Evolutionary conservation across 2,329 filamentous ascomycete species (phyloP).

Genomic region (Fonsecaea erecta): DNA sequence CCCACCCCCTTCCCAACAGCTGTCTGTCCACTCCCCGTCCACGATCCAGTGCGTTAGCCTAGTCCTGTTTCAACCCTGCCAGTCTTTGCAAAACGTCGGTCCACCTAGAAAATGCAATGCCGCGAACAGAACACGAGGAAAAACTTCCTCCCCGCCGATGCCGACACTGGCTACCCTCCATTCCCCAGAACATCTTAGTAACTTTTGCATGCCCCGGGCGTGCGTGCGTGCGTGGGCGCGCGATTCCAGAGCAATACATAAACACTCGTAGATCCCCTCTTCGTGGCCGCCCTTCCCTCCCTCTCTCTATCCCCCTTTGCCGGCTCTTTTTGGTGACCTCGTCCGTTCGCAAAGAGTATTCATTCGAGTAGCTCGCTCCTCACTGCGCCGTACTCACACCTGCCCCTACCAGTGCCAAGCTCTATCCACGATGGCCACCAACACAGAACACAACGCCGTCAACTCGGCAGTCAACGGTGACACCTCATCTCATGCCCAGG

Average conservation of each 20-base stretch:
- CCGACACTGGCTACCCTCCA: conserved; percentile 3
- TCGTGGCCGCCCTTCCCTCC: background rate
- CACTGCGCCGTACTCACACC: background rate
- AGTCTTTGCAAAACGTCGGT: conserved; percentile 2
- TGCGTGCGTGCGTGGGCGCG: background rate
- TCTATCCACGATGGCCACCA: conserved; percentile 29
- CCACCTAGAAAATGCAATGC: conserved; percentile 11
- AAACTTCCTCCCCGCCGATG: conserved; percentile 19
- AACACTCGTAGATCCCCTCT: conserved; percentile 19
- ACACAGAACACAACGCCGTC: conserved; percentile 18
- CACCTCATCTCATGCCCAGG: conserved; percentile 17
- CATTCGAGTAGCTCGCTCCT: background rate
- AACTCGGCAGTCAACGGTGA: conserved; percentile 19
- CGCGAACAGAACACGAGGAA: conserved; percentile 1
- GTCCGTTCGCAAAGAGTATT: conserved; percentile 2
- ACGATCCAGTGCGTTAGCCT: conserved; percentile 11
- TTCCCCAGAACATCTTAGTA: conserved; percentile 14
- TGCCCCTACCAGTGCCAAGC: background rate
- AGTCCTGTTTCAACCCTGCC: conserved; percentile 13
- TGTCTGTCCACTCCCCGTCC: conserved; percentile 18
- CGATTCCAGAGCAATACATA: conserved; percentile 19
- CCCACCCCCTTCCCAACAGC: conserved; percentile 2
- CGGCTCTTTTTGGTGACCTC: background rate
- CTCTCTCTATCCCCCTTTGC: background rate
- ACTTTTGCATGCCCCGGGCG: background rate